A percentile compares a stretch with the other conserved stretches of the same genome.
phyloP scores from a whole-genome alignment of 495 filamentous ascomycete species.

The Sordaria brevicollis region DNA sequence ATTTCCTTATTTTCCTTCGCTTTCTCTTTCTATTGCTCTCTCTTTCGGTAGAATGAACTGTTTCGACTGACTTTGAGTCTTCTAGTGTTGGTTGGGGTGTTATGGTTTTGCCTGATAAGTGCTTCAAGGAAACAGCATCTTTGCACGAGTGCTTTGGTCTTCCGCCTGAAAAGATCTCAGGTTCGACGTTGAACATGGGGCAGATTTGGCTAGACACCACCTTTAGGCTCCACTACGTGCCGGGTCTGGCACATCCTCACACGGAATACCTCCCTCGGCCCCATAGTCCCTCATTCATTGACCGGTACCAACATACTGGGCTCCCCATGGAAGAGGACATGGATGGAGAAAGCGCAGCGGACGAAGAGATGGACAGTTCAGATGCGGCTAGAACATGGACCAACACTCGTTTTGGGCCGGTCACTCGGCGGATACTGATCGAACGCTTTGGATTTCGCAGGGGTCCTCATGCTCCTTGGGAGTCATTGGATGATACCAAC shows the following conservation, averaged over 20 bases:
- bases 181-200: neutral
- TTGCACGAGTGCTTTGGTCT: slow-evolving; percentile 25
- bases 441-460: neutral
- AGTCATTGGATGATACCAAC: slow-evolving; percentile 2
- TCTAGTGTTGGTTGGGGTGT: slow-evolving; percentile 35
- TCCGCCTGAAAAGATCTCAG: slow-evolving; percentile 8
- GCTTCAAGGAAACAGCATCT: slow-evolving; percentile 25
- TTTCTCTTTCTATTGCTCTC: neutral
- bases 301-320: slow-evolving; percentile 1
- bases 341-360: slow-evolving; percentile 2
- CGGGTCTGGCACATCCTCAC: slow-evolving; percentile 7
- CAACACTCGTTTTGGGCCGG: neutral
- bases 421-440: neutral
- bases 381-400: slow-evolving; percentile 8
- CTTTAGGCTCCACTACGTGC: slow-evolving; percentile 18
- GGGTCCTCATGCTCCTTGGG: neutral
- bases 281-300: neutral
- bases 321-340: neutral
- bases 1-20: neutral
- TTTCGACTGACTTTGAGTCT: slow-evolving; percentile 1
- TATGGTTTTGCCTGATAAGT: slow-evolving; percentile 31
- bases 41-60: neutral
- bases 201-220: slow-evolving; percentile 13
- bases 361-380: slow-evolving; percentile 13
- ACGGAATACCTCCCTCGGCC: neutral